Evolutionary conservation across 2,329 filamentous ascomycete species (phyloP).

Genomic region (Ophiocordyceps sinensis): DNA sequence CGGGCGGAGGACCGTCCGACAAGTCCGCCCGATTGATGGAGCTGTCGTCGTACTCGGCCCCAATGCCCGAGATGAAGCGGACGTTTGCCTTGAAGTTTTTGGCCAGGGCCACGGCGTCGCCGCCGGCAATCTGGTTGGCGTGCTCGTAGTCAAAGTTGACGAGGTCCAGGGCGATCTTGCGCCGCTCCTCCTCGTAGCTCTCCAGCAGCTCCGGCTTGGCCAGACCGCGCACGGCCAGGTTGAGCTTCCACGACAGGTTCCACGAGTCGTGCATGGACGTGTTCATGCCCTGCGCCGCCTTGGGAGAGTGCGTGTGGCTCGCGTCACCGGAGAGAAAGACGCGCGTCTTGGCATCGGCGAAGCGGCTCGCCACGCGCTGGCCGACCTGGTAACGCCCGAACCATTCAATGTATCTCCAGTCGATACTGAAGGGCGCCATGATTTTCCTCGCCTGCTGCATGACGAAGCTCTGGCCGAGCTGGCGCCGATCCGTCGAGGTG

Average conservation of each 20-base stretch:
- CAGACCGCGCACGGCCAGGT: conserved; percentile 38
- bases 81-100: conserved; percentile 58
- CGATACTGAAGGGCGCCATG: conserved; percentile 40
- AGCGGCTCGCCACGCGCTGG: conserved; percentile 55
- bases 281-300: conserved; percentile 58
- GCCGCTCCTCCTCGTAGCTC: conserved; percentile 50
- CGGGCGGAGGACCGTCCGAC: conserved; percentile 21
- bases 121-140: conserved; percentile 42
- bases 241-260: conserved; percentile 41
- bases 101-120: conserved; percentile 47
- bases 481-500: conserved; percentile 22
- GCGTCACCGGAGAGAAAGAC: conserved; percentile 60
- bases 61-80: conserved; percentile 59
- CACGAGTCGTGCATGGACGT: conserved; percentile 45
- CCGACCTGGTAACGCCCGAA: conserved; percentile 60
- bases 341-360: conserved; percentile 44
- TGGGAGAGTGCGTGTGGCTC: conserved; percentile 58
- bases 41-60: conserved; percentile 44
- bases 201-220: conserved; percentile 38
- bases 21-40: conserved; percentile 28
- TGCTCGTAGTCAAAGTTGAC: conserved; percentile 46
- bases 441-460: conserved; percentile 51
- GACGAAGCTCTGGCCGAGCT: conserved; percentile 48
- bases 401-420: conserved; percentile 50
- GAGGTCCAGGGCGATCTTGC: conserved; percentile 42